Conservation (phyloP, 805 yeast genomes). For the Candida tammaniensis region DNA sequence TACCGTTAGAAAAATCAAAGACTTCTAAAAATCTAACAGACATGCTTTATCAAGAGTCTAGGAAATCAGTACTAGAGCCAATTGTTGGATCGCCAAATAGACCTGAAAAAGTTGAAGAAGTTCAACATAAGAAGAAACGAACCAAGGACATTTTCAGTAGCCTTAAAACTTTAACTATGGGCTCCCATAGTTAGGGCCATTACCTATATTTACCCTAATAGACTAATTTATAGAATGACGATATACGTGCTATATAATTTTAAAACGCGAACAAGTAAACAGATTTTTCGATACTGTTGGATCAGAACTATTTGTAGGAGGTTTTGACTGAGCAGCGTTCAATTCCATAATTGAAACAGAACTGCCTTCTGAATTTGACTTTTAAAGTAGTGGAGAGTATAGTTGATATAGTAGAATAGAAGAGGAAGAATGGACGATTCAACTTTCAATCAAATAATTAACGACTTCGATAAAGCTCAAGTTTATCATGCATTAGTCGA, state of each 20-base stretch:
- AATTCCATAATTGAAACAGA: too few species aligned
- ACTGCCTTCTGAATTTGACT: too few species aligned
- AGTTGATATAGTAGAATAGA: neutral
- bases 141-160: slow-evolving; percentile 2
- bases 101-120: neutral
- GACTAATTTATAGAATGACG: too few species aligned
- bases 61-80: slow-evolving; percentile 1
- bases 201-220: too few species aligned
- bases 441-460: neutral
- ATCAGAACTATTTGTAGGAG: too few species aligned
- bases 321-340: too few species aligned
- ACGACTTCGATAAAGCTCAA: neutral
- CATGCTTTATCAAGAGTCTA: slow-evolving; percentile 1
- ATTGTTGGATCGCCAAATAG: slow-evolving; percentile 3
- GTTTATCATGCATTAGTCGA: slow-evolving; percentile 5
- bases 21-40: slow-evolving; percentile 1
- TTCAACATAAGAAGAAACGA: neutral
- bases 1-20: slow-evolving; percentile 3
- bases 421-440: slow-evolving; percentile 3
- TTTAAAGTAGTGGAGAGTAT: too few species aligned
- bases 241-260: too few species aligned
- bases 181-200: too few species aligned
- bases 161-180: slow-evolving; percentile 1
- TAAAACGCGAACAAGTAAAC: too few species aligned
- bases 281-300: too few species aligned